Evolutionary conservation across 139 green algal species (phyloP), one percentile per base, ranked within the genome.

Genomic region (Yamagishiella unicocca): DNA sequence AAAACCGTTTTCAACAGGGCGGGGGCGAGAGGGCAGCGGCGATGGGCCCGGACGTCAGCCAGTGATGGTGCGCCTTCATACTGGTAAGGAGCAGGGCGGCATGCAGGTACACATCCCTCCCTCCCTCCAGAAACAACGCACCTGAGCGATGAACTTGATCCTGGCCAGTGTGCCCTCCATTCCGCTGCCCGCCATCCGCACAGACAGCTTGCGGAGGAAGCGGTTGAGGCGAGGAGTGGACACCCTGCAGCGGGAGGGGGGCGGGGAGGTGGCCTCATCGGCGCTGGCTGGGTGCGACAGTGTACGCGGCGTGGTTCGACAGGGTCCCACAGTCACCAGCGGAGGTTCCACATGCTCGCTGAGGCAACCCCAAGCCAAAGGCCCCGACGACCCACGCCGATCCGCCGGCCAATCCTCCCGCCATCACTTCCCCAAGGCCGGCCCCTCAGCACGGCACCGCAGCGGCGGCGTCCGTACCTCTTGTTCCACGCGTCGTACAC

Each of bases 101-200:
- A 17, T 58, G 14, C 50, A 25, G 50, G 12, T 17, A 17, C 50
- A 17, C 50, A 58, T 58, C 50, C 50, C 50, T 58, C 50, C 50
- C 50, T 17, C 17, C 50, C 50, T 17, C 50, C 17, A 17, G 17
- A 12, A 58, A 2, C 8, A 14, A 25, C 70, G 0, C 35, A 90
- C 88, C 91, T 96, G 93, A 2, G 90, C 94, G 27, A 96, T 78
- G 90, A 95, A 98, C 55, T 93, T 94, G 40, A 97, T 74, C 19
- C 95, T 88, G 3, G 40, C 53, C 42, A 94, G 31, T 0, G 72
- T 58, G 29, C 24, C 29, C n/a, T 90, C 83, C 21, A 85, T 90
- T 12, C 86, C 89, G n/a, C 90, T 92, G 19, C 84, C 89, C 35
- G 53, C 67, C 53, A 82, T 74, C 35, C 84, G 83, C 31, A 80